Percentiles rank a stretch among this genome's conserved stretches.
phyloP scores from a whole-genome alignment of 148 eudicot species.

The Rheum nobile region DNA sequence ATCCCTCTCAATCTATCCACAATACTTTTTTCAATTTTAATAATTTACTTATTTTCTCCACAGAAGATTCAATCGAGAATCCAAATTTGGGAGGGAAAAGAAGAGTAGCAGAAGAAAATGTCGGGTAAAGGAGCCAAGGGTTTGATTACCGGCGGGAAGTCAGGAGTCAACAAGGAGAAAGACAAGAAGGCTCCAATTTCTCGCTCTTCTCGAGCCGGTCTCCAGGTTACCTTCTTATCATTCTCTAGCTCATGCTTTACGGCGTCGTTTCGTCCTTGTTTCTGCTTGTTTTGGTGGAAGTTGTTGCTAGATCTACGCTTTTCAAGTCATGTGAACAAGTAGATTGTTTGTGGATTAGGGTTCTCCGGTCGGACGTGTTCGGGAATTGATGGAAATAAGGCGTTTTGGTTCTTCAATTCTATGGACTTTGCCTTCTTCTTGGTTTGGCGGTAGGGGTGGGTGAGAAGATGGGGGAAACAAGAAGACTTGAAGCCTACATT shows the following conservation, averaged over 20 bases:
- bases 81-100: conserved; percentile 4
- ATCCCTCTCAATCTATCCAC: neutral
- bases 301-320: conserved; percentile 4
- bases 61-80: neutral
- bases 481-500: neutral
- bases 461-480: neutral
- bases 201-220: conserved; percentile 79
- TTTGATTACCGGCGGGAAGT: conserved; percentile 32
- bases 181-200: conserved; percentile 64
- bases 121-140: conserved; percentile 72
- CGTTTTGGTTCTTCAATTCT: neutral
- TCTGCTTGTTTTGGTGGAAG: neutral
- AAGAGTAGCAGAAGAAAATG: neutral
- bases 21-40: neutral
- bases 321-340: neutral
- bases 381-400: neutral
- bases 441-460: neutral
- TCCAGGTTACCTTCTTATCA: conserved; percentile 32
- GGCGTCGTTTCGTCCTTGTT: neutral
- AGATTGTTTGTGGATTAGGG: neutral
- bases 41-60: neutral
- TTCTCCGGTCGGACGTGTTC: neutral
- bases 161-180: conserved; percentile 33
- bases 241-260: neutral
- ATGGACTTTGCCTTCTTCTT: neutral